These are phyloP conservation scores for Alternaria sp. DNA, from an alignment of 2,329 filamentous ascomycete species.

Conservation along the genomic window DNA sequence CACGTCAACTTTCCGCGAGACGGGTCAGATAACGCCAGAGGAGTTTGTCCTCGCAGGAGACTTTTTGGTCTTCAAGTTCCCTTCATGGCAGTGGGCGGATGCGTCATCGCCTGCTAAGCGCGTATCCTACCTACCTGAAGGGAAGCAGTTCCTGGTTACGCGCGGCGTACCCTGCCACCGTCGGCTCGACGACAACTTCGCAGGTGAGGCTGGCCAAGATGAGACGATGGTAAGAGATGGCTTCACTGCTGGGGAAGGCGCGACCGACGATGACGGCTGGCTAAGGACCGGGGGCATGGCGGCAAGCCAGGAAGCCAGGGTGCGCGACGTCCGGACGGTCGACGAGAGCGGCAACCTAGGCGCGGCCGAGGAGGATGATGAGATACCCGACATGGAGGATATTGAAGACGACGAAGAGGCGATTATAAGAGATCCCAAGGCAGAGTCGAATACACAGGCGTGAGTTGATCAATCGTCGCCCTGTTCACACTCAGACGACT, in stretches of 20 bases:
- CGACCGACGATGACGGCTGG: conserved; percentile 82
- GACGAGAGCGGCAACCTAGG: conserved; percentile 89
- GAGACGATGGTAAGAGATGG: conserved; percentile 86
- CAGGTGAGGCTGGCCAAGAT: conserved; percentile 84
- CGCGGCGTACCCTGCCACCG: conserved; percentile 93
- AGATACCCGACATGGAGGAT: conserved; percentile 98
- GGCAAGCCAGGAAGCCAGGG: conserved; percentile 77
- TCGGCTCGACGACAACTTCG: conserved; percentile 91
- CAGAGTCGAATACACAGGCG: conserved; percentile 62
- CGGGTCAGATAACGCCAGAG: conserved; percentile 94
- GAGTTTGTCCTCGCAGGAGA: conserved; percentile 96
- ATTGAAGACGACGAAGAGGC: conserved; percentile 94
- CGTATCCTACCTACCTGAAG: conserved; percentile 79
- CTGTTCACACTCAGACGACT: neutral
- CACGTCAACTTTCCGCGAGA: conserved; percentile 91
- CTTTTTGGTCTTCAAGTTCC: conserved; percentile 99
- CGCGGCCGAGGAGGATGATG: conserved; percentile 74
- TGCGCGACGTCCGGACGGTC: conserved; percentile 83
- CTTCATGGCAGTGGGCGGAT: conserved; percentile 95
- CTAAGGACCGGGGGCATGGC: conserved; percentile 82
- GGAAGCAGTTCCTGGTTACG: conserved; percentile 95
- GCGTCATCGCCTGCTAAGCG: conserved; percentile 82
- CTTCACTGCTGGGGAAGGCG: conserved; percentile 62
- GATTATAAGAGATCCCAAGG: conserved; percentile 75
- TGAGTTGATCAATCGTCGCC: conserved; percentile 51